Evolutionary conservation across 306 rosid species (phyloP).

Genomic region (Sindora glabra): DNA sequence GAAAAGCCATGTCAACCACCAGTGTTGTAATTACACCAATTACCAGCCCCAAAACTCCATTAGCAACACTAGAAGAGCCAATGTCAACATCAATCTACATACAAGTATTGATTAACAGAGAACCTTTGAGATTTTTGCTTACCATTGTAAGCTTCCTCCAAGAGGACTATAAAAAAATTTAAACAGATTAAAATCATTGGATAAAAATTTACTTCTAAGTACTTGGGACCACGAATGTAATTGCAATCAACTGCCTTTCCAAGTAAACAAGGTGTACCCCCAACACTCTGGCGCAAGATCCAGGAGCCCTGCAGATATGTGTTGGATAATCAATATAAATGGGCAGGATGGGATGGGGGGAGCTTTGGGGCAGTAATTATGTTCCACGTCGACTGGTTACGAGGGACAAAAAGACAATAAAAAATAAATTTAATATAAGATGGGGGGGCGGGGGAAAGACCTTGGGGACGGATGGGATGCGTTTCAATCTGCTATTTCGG

Average conservation of each 20-base stretch:
- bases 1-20: constrained; percentile 99
- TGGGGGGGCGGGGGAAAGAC: too few species aligned
- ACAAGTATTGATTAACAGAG: constrained; percentile 14
- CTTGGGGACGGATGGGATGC: constrained; percentile 97
- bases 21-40: constrained; percentile 90
- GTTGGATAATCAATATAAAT: constrained; percentile 11
- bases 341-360: too few species aligned
- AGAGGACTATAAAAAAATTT: not conserved
- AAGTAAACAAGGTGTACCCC: constrained; percentile 90
- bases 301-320: constrained; percentile 82
- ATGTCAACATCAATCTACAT: constrained; percentile 96
- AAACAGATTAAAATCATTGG: not conserved
- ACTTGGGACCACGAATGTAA: constrained; percentile 84
- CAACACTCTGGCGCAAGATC: constrained; percentile 99
- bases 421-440: too few species aligned
- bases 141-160: not conserved
- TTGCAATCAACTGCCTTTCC: constrained; percentile 99
- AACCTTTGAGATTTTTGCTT: too few species aligned
- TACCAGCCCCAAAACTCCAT: constrained; percentile 97
- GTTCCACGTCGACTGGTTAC: too few species aligned
- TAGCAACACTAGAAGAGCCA: constrained; percentile 98
- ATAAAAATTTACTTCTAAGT: constrained; percentile 62
- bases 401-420: too few species aligned
- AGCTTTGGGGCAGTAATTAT: too few species aligned
- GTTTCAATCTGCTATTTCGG: constrained; percentile 93